Evolutionary conservation across 345 rosid species (phyloP), one percentile per base, ranked within the genome.

Genomic region (Boechera stricta): DNA sequence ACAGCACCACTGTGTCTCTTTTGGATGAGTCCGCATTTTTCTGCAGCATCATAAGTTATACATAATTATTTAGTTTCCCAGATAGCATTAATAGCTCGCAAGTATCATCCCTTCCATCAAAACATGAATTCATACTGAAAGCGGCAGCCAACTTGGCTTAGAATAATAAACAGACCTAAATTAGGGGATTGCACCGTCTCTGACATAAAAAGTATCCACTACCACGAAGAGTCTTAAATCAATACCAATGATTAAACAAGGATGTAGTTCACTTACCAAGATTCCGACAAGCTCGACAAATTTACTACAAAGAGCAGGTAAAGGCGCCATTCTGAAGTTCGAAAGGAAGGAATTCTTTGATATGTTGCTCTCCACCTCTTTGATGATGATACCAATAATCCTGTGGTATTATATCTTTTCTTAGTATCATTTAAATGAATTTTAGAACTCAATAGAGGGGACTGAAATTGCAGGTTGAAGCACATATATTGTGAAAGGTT

Each of bases 241-340:
- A 28, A 56, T 71, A 67, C 32, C 32, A 32, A 26, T 69, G 53
- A 65, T 35, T 21, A 41, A 4, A 21, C 16, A 21, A 51, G 53
- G 31, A 39, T 41, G 52, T 38, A 35, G 71, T 70, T 49, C 41
- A 82, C 98, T 81, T 87, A 94, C 99, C 91, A 94, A 80, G 71
- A 95, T 85, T 16, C 77, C 91, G 11, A 95, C 94, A 70, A 95
- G 98, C 85, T 88, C 96, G 58, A 94, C 97, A 80, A 94, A 85
- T 82, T 92, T 94, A 73, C 77, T 54, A 74, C 91, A 88, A 52
- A 94, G 89, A 73, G 82, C 71, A 35, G 98, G 91, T 61, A 94
- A 85, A 74, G 88, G 76, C 70, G 83, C 84, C 98, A 90, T 94
- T 84, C 92, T 92, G 86, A 94, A 90, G 77, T 88, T 92, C 64